Evolutionary conservation across 148 eudicot species (phyloP).

Genomic region (Rhododendron molle): DNA sequence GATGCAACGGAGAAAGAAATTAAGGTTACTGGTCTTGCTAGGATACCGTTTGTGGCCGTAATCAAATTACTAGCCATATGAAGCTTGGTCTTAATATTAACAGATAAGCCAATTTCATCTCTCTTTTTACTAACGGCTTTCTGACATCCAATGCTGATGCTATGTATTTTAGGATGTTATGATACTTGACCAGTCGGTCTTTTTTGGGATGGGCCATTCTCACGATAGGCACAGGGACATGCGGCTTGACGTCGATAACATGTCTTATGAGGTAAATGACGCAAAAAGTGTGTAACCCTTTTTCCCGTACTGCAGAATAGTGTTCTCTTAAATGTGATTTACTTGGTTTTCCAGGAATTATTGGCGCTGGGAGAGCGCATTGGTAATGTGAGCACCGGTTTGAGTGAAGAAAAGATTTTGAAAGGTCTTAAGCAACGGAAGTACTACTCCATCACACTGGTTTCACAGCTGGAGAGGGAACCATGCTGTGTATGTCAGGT

Average conservation of each 20-base stretch:
- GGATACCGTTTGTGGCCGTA: not conserved
- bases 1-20: not conserved
- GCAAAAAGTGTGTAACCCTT: not conserved
- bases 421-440: constrained; percentile 51
- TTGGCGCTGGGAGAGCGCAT: constrained; percentile 90
- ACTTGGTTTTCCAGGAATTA: constrained; percentile 46
- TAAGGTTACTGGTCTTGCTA: not conserved
- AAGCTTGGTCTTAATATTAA: not conserved
- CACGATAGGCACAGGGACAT: constrained; percentile 92
- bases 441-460: constrained; percentile 30
- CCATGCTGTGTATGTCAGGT: constrained; percentile 97
- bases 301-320: not conserved
- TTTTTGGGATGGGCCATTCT: constrained; percentile 69
- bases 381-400: constrained; percentile 79
- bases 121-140: not conserved
- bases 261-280: constrained; percentile 87
- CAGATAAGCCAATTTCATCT: not conserved
- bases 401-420: constrained; percentile 60
- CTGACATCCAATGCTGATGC: constrained; percentile 5
- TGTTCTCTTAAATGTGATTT: not conserved
- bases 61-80: not conserved
- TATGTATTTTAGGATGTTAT: constrained; percentile 63
- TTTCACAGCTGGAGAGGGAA: constrained; percentile 44
- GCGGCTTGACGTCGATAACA: constrained; percentile 96
- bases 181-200: constrained; percentile 78